Percentiles rank a stretch among this genome's conserved stretches.
phyloP scores from a whole-genome alignment of 176 grass and related monocot species.

The Oryza brachyantha region DNA sequence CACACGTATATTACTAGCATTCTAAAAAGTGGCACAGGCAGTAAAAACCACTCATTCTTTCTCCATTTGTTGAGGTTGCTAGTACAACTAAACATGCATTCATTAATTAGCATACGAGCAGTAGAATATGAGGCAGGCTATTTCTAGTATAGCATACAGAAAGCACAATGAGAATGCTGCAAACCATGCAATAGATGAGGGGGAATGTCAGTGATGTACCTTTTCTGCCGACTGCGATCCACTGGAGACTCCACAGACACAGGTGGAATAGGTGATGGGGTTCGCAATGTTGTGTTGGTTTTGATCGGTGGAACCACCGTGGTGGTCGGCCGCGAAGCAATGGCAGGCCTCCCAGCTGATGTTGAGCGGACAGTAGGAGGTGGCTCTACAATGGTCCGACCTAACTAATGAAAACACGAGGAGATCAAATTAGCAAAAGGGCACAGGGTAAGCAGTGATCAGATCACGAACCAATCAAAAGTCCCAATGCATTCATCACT shows the following conservation, averaged over 20 bases:
- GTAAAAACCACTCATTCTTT: background rate
- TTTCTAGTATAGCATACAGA: constrained; percentile 15
- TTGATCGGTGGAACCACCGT: constrained; percentile 84
- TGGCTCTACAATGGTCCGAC: constrained; percentile 83
- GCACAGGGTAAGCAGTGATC: constrained; percentile 6
- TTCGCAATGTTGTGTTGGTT: constrained; percentile 51
- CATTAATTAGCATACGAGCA: background rate
- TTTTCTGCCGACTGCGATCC: constrained; percentile 55
- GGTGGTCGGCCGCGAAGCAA: constrained; percentile 54
- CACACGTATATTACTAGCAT: too few relatives aligned
- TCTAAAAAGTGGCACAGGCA: background rate
- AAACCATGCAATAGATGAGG: background rate
- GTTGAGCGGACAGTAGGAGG: constrained; percentile 67
- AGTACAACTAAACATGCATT: constrained; percentile 7
- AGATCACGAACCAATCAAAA: constrained; percentile 15
- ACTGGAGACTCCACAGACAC: constrained; percentile 66
- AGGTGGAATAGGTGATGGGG: constrained; percentile 59
- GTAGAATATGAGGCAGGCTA: background rate
- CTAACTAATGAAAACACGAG: constrained; percentile 86
- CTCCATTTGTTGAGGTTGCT: background rate
- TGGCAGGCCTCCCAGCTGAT: constrained; percentile 68
- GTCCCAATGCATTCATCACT: background rate
- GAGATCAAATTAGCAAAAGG: constrained; percentile 48
- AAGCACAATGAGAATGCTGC: background rate
- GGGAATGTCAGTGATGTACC: constrained; percentile 27